Evolutionary conservation across 768 basidiomycete genomes (phyloP).

Genomic region (Stropharia rugosoannulata): DNA sequence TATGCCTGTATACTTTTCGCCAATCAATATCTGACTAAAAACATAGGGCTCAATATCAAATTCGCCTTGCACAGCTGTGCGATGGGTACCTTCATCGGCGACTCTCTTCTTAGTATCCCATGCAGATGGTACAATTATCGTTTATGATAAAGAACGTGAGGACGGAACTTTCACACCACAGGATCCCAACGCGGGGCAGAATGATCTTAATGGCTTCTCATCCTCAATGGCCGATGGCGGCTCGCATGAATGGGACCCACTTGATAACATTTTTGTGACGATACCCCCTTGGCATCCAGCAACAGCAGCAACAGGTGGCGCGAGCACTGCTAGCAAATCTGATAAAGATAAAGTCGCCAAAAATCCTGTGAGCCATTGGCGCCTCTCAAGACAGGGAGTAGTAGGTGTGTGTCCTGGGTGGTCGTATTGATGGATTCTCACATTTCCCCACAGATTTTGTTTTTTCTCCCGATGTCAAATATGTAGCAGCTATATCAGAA

Average conservation of each 20-base stretch:
- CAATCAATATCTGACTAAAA: slow-evolving; percentile 2
- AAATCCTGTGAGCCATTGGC: slow-evolving; percentile 93
- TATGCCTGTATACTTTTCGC: background rate
- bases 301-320: slow-evolving; percentile 36
- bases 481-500: slow-evolving; percentile 87
- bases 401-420: slow-evolving; percentile 50
- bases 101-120: slow-evolving; percentile 86
- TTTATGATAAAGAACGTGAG: slow-evolving; percentile 90
- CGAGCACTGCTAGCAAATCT: slow-evolving; percentile 33
- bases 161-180: slow-evolving; percentile 74
- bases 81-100: slow-evolving; percentile 81
- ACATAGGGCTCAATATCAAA: slow-evolving; percentile 71
- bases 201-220: slow-evolving; percentile 22
- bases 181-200: slow-evolving; percentile 41
- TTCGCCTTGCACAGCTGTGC: slow-evolving; percentile 85
- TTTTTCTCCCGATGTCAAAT: slow-evolving; percentile 91
- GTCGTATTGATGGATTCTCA: background rate
- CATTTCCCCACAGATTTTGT: slow-evolving; percentile 63
- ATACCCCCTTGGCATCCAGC: slow-evolving; percentile 87
- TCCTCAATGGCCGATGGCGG: slow-evolving; percentile 27
- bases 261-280: slow-evolving; percentile 74
- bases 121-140: slow-evolving; percentile 84
- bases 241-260: slow-evolving; percentile 69
- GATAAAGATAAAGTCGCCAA: slow-evolving; percentile 68
- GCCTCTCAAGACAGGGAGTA: slow-evolving; percentile 67